Base-by-base conservation (phyloP, 1,284 basidiomycete genomes). In the Ustilago loliicola region DNA sequence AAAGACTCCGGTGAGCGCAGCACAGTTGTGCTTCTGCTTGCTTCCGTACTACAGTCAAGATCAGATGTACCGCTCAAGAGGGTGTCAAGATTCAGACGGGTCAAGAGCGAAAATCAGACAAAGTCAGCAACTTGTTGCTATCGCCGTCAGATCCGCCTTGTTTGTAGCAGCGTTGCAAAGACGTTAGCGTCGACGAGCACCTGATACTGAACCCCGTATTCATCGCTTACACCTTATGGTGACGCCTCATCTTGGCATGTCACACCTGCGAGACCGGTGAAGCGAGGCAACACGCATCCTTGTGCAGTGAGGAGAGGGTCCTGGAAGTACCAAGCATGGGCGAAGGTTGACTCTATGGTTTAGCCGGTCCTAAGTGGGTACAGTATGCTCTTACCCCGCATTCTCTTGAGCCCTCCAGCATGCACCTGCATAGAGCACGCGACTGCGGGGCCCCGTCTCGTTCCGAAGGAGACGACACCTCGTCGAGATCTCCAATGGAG, bases 361-460 rank as follows among this genome's bases (percentile, higher is more conserved):
- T 57, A 45, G 40, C 55, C 55, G 55, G 15, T 9, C 19, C 21
- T 17, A 40, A 45, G 27, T 21, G 1, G 38, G 3, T 25, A n/a
- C n/a, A n/a, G n/a, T n/a, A 29, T 8, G 38, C 27, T 42, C 27
- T 30, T 57, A 57, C 55, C 55, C 55, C 40, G 27, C 55, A 47
- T 5, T 21, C 2, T 45, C 13, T 17, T n/a, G 4, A 27, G 40
- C 36, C 38, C 38, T 32, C n/a, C 21, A 57, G 13, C 55, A 27
- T 45, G 3, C 2, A 57, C 36, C 50, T 61, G 59, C 50, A 53
- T 42, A 50, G 5, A 27, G 36, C 15, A 36, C 9, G 23, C 58
- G 23, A 51, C 15, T 61, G 59, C 45, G 50, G 59, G 59, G 48
- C 59, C 59, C 59, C 50, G 34, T 53, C 34, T 6, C 19, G 5